Evolutionary conservation across 78 protist genomes (phyloP).

Genomic region (slime mould (Dictyostelium discoideum)): DNA sequence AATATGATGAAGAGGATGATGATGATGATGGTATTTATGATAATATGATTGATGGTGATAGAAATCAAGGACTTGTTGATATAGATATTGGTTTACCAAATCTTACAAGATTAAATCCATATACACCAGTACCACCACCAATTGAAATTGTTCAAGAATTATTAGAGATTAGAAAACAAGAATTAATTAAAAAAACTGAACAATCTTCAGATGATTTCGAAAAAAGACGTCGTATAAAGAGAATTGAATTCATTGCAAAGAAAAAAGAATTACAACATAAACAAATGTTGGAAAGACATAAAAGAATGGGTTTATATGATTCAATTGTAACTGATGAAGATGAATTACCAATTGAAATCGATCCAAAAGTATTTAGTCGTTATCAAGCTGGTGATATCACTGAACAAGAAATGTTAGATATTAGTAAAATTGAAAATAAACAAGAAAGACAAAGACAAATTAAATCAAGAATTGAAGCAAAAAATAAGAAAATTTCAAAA

Average conservation of each 20-base stretch:
- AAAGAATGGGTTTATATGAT: constrained; percentile 1
- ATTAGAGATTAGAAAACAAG: constrained; percentile 21
- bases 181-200: constrained; percentile 22
- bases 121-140: constrained; percentile 15
- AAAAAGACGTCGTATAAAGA: constrained; percentile 6
- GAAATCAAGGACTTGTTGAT: background rate
- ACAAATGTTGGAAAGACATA: constrained; percentile 14
- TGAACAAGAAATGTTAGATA: constrained; percentile 55
- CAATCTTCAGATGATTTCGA: constrained; percentile 40
- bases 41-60: background rate
- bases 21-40: background rate
- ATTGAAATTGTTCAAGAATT: constrained; percentile 19
- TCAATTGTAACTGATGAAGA: background rate
- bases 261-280: constrained; percentile 36
- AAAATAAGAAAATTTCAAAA: background rate
- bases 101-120: constrained; percentile 33
- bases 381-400: constrained; percentile 66
- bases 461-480: background rate
- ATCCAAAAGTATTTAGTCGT: constrained; percentile 8
- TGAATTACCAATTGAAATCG: constrained; percentile 33
- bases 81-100: constrained; percentile 51
- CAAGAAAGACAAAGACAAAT: background rate
- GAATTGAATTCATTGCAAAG: constrained; percentile 60
- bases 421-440: constrained; percentile 1
- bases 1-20: background rate